Evolutionary conservation across 805 yeast genomes (phyloP), one percentile per base, ranked within the genome.

Genomic region (Sugiyamaella boreocaroliniensis): DNA sequence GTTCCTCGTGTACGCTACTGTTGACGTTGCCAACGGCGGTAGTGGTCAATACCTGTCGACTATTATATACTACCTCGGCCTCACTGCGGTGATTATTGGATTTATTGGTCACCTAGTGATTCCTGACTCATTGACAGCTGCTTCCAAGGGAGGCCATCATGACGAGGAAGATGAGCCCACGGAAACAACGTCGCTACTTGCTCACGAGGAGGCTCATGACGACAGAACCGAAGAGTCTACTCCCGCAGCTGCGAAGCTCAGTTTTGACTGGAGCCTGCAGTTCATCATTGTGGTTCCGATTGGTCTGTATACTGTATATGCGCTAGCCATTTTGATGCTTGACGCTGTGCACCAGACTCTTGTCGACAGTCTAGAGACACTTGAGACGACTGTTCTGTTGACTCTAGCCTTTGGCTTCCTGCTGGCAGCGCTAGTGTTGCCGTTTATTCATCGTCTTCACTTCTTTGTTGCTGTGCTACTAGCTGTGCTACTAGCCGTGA

Each of bases 201-300:
- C 37, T 11, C 37, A 32, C n/a, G 37, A 32, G n/a, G 37, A 20
- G 16, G 20, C 29, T 19, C n/a, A 32, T 9, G 37, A 32, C 19
- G 42, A 45, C 15, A 29, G 48, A 8, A 29, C 48, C 43, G 19
- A 34, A 49, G 26, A 26, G 22, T 7, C 1, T 19, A 14, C 19
- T 29, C 14, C 10, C 29, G 43, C 16, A 29, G 40, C 54, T 40
- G 32, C 41, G n/a, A 15, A 12, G 49, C 45, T 40, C 41, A 49
- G 83, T 42, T 87, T 85, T 63, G 95, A 85, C 61, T 89, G 97
- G 96, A 75, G 83, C 14, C 58, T 87, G 15, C 96, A 89, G 65
- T 88, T 79, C 61, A 58, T 86, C 32, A 56, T 82, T 1, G 64
- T 84, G 15, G 87, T 85, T 12, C 96, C 97, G 2, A 49, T 84